A percentile compares a stretch with the other conserved stretches of the same genome.
Evolutionary conservation across 139 green algal genomes (phyloP).

Genomic region (Closterium sp.): DNA sequence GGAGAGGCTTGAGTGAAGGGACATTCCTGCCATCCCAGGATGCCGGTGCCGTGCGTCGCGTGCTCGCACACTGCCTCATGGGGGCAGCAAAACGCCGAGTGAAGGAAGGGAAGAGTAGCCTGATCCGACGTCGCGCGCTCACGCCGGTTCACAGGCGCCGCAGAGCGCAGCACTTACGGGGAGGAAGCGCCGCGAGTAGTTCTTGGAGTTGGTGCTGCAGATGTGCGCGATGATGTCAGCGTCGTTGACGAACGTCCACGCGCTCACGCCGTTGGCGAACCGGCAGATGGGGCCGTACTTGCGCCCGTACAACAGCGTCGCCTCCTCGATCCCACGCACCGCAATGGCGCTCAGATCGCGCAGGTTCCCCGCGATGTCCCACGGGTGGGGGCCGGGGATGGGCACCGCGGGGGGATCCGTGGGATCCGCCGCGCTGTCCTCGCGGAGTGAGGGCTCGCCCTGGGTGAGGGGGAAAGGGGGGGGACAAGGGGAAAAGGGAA

Average conservation of each 20-base stretch:
- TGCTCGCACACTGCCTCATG: conserved; percentile 66
- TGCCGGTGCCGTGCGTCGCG: conserved; percentile 69
- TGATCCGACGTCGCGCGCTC: neutral
- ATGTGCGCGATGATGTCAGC: conserved; percentile 68
- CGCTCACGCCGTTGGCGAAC: conserved; percentile 20
- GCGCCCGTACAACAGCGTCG: conserved; percentile 7
- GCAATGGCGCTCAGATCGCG: conserved; percentile 19
- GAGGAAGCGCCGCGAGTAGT: conserved; percentile 69
- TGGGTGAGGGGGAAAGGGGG: too few relatives aligned
- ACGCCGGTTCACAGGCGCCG: neutral
- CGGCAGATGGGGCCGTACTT: conserved; percentile 37
- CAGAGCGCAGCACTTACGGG: conserved; percentile 27
- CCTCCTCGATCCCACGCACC: conserved; percentile 16
- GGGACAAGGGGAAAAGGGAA: too few relatives aligned
- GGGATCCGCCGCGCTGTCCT: too few relatives aligned
- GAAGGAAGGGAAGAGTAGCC: neutral
- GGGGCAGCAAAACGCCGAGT: neutral
- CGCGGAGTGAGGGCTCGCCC: too few relatives aligned
- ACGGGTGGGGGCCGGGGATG: conserved; percentile 16
- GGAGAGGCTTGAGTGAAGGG: neutral
- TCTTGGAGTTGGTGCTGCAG: conserved; percentile 63
- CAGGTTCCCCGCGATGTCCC: conserved; percentile 4
- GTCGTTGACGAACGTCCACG: conserved; percentile 39
- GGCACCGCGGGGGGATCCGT: too few relatives aligned
- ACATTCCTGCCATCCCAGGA: conserved; percentile 61